Percentiles rank a stretch among this genome's conserved stretches.
Conservation (phyloP, 306 rosid species). For the Rosa lucieae region DNA sequence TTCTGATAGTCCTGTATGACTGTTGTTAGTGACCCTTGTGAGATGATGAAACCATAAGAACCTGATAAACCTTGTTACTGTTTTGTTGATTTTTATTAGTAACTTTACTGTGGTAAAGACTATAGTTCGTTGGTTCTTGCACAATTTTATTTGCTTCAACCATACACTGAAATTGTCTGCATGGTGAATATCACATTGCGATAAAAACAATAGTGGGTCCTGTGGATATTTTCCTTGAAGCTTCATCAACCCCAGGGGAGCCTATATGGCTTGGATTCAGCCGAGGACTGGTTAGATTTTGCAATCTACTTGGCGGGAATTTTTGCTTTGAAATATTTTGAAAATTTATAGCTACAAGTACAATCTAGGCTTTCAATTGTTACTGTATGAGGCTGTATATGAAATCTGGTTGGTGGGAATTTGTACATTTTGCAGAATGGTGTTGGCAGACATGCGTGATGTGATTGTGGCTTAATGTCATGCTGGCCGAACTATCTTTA, state of each 20-base stretch:
- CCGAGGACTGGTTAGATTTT: neutral
- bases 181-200: neutral
- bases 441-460: neutral
- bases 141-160: neutral
- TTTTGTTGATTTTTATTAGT: neutral
- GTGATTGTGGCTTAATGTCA: neutral
- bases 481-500: neutral
- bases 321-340: neutral
- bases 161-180: neutral
- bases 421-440: neutral
- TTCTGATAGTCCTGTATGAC: conserved; percentile 7
- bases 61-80: neutral
- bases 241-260: neutral
- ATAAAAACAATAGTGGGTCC: neutral
- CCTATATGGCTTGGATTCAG: neutral
- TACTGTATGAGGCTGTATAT: neutral
- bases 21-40: neutral
- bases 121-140: neutral
- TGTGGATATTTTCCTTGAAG: conserved; percentile 1
- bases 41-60: neutral
- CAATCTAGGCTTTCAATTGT: neutral
- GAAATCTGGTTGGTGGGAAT: neutral
- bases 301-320: neutral
- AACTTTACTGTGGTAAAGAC: neutral
- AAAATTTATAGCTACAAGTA: neutral